Conservation (phyloP, 495 filamentous ascomycete species). For the Astrothelium subdiscretum region DNA sequence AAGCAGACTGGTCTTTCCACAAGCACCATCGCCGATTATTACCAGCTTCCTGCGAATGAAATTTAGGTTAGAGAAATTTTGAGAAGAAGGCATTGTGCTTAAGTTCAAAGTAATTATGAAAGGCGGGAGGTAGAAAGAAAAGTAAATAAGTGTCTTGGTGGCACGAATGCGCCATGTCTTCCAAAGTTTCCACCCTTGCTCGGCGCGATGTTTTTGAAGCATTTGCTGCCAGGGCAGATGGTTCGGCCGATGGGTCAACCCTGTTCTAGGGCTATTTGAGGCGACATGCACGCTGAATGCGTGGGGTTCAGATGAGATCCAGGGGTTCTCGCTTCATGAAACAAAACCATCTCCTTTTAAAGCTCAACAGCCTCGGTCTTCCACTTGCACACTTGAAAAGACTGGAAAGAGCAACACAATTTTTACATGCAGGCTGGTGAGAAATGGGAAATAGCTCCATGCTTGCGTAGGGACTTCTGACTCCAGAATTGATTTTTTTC, state of each 20-base stretch:
- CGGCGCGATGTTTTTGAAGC: neutral
- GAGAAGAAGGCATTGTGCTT: neutral
- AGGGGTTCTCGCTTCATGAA: slow-evolving; percentile 1
- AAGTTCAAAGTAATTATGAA: no score
- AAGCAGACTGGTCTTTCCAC: slow-evolving; percentile 93
- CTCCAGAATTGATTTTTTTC: no score
- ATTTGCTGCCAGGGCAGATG: neutral
- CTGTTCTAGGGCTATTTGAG: neutral
- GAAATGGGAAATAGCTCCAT: neutral
- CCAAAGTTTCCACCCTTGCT: neutral
- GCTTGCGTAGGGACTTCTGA: no score
- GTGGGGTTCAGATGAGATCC: neutral
- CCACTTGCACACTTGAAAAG: neutral
- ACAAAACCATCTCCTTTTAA: neutral
- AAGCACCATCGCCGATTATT: slow-evolving; percentile 97
- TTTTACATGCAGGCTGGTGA: neutral
- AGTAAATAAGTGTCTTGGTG: neutral
- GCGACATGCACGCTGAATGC: neutral
- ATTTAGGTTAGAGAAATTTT: slow-evolving; percentile 1
- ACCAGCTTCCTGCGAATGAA: slow-evolving; percentile 70
- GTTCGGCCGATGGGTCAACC: neutral
- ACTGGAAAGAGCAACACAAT: neutral
- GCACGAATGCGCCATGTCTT: neutral
- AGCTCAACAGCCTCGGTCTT: neutral
- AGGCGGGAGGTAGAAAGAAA: neutral